Evolutionary conservation across 805 yeast species (phyloP).

Genomic region (Danielozyma ontarioensis): DNA sequence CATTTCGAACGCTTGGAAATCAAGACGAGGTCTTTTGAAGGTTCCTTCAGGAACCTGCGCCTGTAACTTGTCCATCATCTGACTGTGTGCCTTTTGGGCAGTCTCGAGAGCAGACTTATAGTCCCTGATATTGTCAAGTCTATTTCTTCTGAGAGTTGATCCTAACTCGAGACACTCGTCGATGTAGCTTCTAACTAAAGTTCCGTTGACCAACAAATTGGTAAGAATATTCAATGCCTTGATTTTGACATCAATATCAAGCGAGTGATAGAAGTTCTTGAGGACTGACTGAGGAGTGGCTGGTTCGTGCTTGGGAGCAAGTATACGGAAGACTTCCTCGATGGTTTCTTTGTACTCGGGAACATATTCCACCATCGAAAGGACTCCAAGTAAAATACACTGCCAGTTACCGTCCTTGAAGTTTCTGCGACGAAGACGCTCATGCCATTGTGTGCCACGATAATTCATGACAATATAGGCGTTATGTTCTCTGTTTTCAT

Average conservation of each 20-base stretch:
- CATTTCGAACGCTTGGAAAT: constrained; percentile 33
- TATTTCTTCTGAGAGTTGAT: constrained; percentile 55
- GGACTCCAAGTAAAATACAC: constrained; percentile 65
- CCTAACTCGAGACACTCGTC: constrained; percentile 67
- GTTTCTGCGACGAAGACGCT: constrained; percentile 63
- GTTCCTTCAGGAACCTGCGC: constrained; percentile 3
- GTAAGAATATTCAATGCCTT: constrained; percentile 57
- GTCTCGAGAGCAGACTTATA: constrained; percentile 48
- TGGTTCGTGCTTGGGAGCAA: constrained; percentile 53
- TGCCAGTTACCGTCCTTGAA: constrained; percentile 89
- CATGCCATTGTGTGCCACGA: constrained; percentile 69
- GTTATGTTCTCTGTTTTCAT: constrained; percentile 31
- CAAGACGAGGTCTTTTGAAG: constrained; percentile 20
- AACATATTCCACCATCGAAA: constrained; percentile 54
- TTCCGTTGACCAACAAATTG: constrained; percentile 55
- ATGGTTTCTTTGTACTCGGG: constrained; percentile 50
- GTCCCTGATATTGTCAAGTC: constrained; percentile 62
- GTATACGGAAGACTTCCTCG: constrained; percentile 41
- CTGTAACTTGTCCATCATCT: constrained; percentile 14
- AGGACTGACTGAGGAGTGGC: constrained; percentile 47
- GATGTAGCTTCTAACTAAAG: constrained; percentile 54
- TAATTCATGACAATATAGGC: constrained; percentile 49
- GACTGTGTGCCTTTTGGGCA: constrained; percentile 32
- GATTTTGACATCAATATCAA: constrained; percentile 52
- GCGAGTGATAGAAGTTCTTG: constrained; percentile 48